Evolutionary conservation across 257 asterid species (phyloP), one percentile per base, ranked within the genome.

Genomic region (Petrea volubilis): DNA sequence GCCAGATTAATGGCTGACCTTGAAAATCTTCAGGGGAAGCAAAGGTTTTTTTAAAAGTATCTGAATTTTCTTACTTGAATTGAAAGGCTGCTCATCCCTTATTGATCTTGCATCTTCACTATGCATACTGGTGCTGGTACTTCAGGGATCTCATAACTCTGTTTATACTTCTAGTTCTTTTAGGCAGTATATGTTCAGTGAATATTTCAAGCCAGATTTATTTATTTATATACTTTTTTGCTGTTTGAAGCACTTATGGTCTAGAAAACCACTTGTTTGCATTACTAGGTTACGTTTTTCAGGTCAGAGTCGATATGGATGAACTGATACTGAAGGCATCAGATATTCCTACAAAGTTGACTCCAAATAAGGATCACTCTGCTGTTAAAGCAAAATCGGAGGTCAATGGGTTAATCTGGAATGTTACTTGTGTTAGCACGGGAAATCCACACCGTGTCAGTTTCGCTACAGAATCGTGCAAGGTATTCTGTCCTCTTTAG

Each of bases 291-390:
- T n/a, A n/a, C n/a, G n/a, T n/a, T n/a, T 75, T 78, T 53, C 79
- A 91, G 96, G 97, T 91, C 68, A 79, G 73, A 76, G 97, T 91
- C 78, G 97, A 91, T 77, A 91, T 91, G 97, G 97, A 95, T 12
- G 95, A 91, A 81, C 97, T 96, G 8, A 77, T 87, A 74, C 80
- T 91, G 63, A 91, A 81, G 84, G 94, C 95, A 72, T 83, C 89
- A 62, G 88, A 91, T 47, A 95, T 91, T 72, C 96, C 97, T 70
- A 91, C 96, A 41, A 87, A 75, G 58, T 77, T 89, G 67, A 78
- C 79, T 38, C 86, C 96, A 55, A 91, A 84, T 69, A 81, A 79
- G 68, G 87, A 74, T 57, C 85, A 87, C 55, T 81, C 91, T 5
- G 95, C 60, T 27, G 91, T 91, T 60, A 89, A 83, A 76, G 83